A percentile compares a stretch with the other conserved stretches of the same genome.
These are phyloP conservation scores for Lactarius trivialis DNA, from an alignment of 768 basidiomycete genomes.

Conservation along the genomic window DNA sequence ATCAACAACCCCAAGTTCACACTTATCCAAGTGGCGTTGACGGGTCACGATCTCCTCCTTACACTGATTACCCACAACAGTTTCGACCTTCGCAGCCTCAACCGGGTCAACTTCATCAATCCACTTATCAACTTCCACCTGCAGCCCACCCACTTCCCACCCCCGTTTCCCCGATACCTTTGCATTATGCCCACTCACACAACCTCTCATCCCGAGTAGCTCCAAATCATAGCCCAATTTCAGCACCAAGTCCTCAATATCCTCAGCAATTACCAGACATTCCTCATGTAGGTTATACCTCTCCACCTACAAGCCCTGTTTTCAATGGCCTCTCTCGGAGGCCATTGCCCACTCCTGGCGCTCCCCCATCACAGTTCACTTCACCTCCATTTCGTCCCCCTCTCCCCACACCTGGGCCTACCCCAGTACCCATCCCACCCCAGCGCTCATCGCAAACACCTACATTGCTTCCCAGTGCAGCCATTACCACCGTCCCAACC, in stretches of 20 bases:
- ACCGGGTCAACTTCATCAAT: neutral
- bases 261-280: slow-evolving; percentile 12
- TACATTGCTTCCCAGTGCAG: neutral
- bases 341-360: slow-evolving; percentile 23
- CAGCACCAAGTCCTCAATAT: slow-evolving; percentile 24
- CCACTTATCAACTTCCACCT: neutral
- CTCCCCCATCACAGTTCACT: slow-evolving; percentile 5
- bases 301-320: slow-evolving; percentile 20
- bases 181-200: slow-evolving; percentile 7
- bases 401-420: slow-evolving; percentile 23
- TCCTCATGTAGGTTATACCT: slow-evolving; percentile 8
- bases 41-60: neutral
- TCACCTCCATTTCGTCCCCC: slow-evolving; percentile 15
- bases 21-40: neutral
- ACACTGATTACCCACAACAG: neutral
- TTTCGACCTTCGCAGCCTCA: neutral
- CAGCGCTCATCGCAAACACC: slow-evolving; percentile 1
- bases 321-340: slow-evolving; percentile 16
- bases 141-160: slow-evolving; percentile 2
- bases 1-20: neutral
- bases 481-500: neutral
- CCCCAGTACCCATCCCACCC: slow-evolving; percentile 16
- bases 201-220: neutral
- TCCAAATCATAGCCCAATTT: slow-evolving; percentile 6
- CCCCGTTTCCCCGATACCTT: slow-evolving; percentile 7